These are phyloP conservation scores for Paramecium octaurelia DNA, from an alignment of 73 alveolate genomes.

Conservation along the genomic window DNA sequence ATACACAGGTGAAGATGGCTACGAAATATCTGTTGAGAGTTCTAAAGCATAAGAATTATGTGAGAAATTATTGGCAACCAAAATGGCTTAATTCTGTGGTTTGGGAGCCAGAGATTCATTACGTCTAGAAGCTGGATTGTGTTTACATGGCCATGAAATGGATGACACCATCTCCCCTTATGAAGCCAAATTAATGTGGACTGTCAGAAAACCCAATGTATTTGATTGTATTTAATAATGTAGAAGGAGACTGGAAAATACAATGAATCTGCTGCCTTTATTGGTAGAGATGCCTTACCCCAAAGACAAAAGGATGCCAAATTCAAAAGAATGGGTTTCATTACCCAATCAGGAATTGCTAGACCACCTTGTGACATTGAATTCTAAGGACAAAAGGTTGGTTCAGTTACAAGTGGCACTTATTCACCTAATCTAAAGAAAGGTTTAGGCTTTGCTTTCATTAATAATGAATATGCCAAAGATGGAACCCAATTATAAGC, in stretches of 20 bases:
- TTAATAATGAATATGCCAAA: background rate
- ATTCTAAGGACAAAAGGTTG: conserved; percentile 17
- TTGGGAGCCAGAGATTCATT: conserved; percentile 95
- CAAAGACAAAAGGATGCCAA: background rate
- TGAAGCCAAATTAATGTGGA: conserved; percentile 87
- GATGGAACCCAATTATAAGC: conserved; percentile 22
- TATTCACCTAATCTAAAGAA: conserved; percentile 52
- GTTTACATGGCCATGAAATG: conserved; percentile 90
- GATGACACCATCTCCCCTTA: conserved; percentile 72
- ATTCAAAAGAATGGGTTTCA: conserved; percentile 38
- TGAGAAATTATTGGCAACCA: conserved; percentile 57
- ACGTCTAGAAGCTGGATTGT: conserved; percentile 94
- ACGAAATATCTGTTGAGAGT: conserved; percentile 75
- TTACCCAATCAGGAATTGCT: background rate
- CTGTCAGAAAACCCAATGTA: conserved; percentile 68
- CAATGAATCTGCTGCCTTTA: background rate
- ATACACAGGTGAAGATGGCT: conserved; percentile 97
- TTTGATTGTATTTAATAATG: background rate
- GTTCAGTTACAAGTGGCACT: conserved; percentile 59
- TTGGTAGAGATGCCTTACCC: background rate
- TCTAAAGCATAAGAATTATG: conserved; percentile 68
- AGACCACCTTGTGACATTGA: conserved; percentile 40
- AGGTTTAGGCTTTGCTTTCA: conserved; percentile 51
- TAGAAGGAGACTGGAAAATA: background rate
- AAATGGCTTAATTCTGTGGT: conserved; percentile 68